phyloP scores from a whole-genome alignment of 495 filamentous ascomycete species.

The Penicillium argentinense region DNA sequence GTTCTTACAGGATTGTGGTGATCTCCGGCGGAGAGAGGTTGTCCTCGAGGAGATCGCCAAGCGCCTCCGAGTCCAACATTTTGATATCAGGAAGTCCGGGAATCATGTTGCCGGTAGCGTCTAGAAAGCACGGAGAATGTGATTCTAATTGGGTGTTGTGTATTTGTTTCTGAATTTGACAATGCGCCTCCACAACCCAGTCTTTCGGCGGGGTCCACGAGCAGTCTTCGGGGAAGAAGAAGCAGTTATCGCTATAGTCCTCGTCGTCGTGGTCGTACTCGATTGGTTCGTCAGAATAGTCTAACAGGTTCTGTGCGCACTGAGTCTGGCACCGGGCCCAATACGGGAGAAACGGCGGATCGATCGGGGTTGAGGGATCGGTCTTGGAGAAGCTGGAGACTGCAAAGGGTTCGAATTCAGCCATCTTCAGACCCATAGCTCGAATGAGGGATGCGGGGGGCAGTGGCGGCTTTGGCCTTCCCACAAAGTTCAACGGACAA shows the following conservation, averaged over 20 bases:
- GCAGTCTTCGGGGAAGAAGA: slow-evolving; percentile 51
- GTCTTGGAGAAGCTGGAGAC: slow-evolving; percentile 18
- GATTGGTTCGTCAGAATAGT: slow-evolving; percentile 44
- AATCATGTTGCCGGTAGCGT: slow-evolving; percentile 40
- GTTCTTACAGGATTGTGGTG: slow-evolving; percentile 44
- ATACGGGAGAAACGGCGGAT: slow-evolving; percentile 34
- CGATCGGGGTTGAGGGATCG: slow-evolving; percentile 9
- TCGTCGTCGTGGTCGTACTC: slow-evolving; percentile 49
- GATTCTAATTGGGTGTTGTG: slow-evolving; percentile 2
- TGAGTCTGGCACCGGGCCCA: slow-evolving; percentile 43
- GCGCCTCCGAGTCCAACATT: slow-evolving; percentile 49
- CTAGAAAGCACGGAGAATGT: slow-evolving; percentile 1
- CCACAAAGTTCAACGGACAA: slow-evolving; percentile 8
- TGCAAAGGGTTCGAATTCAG: slow-evolving; percentile 29
- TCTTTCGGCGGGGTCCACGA: slow-evolving; percentile 42
- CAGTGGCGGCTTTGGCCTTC: slow-evolving; percentile 8
- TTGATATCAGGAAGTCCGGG: slow-evolving; percentile 50
- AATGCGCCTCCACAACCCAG: slow-evolving; percentile 24
- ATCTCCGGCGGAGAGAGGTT: slow-evolving; percentile 50
- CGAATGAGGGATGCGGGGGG: slow-evolving; percentile 1
- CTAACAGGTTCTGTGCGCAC: slow-evolving; percentile 42
- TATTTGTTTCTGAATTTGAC: slow-evolving; percentile 4
- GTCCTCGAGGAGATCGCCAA: slow-evolving; percentile 47
- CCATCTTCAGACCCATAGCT: slow-evolving; percentile 32
- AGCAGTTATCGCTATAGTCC: slow-evolving; percentile 47